phyloP scores from a whole-genome alignment of 2,329 filamentous ascomycete species.

The Arthrobotrys entomopaga region DNA sequence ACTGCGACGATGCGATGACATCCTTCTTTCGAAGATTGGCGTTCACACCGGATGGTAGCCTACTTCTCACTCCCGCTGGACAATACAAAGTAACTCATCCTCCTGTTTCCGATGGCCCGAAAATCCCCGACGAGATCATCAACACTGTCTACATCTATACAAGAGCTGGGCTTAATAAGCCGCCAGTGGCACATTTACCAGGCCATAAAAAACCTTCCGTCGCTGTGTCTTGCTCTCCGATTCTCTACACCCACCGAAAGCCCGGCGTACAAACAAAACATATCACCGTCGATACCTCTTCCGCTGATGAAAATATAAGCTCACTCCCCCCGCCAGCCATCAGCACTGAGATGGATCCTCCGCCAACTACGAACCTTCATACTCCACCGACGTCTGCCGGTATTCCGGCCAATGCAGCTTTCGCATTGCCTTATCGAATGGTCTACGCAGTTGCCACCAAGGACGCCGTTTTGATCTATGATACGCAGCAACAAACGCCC shows the following conservation, averaged over 20 bases:
- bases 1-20: constrained; percentile 94
- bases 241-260: constrained; percentile 84
- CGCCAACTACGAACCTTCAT: constrained; percentile 64
- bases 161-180: constrained; percentile 93
- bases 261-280: constrained; percentile 77
- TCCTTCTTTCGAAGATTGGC: constrained; percentile 95
- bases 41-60: constrained; percentile 92
- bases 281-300: constrained; percentile 94
- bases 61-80: constrained; percentile 92
- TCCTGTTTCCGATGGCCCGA: constrained; percentile 73
- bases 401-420: constrained; percentile 71
- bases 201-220: constrained; percentile 99
- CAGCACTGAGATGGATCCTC: constrained; percentile 63
- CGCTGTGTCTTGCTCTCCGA: constrained; percentile 90
- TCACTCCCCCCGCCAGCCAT: constrained; percentile 83
- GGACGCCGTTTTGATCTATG: constrained; percentile 92
- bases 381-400: constrained; percentile 66
- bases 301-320: constrained; percentile 82
- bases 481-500: constrained; percentile 95
- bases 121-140: constrained; percentile 83
- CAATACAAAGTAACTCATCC: constrained; percentile 86
- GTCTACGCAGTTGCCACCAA: constrained; percentile 97
- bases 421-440: constrained; percentile 89
- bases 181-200: constrained; percentile 91
- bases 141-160: constrained; percentile 99